Evolutionary conservation across 768 basidiomycete genomes (phyloP).

Genomic region (Hortiboletus campestris): DNA sequence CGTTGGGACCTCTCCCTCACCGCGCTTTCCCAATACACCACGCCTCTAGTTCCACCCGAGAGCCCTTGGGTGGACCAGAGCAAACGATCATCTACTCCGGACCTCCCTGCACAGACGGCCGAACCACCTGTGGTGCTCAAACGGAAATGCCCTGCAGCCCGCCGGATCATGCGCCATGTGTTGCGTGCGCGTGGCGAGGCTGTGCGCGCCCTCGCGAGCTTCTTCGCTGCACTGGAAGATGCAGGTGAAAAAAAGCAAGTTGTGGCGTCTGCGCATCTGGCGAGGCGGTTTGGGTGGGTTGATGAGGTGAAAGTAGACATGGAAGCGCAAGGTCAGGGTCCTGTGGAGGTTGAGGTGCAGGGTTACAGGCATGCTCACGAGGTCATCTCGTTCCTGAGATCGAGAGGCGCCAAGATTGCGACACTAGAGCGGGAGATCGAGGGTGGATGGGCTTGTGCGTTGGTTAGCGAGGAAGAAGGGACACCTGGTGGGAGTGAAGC

Average conservation of each 20-base stretch:
- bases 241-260: conserved; percentile 46
- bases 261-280: conserved; percentile 50
- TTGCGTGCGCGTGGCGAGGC: conserved; percentile 84
- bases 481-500: conserved; percentile 24
- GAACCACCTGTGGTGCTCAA: conserved; percentile 40
- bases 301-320: conserved; percentile 30
- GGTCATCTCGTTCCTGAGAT: conserved; percentile 67
- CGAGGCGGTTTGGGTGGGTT: conserved; percentile 39
- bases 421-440: conserved; percentile 43
- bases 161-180: conserved; percentile 85
- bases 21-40: conserved; percentile 73
- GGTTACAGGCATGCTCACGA: conserved; percentile 71
- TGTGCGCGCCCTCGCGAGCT: conserved; percentile 66
- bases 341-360: conserved; percentile 23
- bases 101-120: conserved; percentile 21
- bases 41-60: conserved; percentile 60
- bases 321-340: conserved; percentile 26
- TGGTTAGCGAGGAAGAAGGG: conserved; percentile 53
- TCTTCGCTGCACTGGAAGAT: conserved; percentile 64
- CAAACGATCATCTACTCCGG: conserved; percentile 32
- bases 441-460: conserved; percentile 67
- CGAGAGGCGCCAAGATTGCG: conserved; percentile 69
- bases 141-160: conserved; percentile 61
- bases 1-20: conserved; percentile 75
- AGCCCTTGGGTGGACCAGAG: conserved; percentile 69